A percentile compares a stretch with the other conserved stretches of the same genome.
Evolutionary conservation across 176 grass and related monocot genomes (phyloP).

Genomic region (Areca catechu): DNA sequence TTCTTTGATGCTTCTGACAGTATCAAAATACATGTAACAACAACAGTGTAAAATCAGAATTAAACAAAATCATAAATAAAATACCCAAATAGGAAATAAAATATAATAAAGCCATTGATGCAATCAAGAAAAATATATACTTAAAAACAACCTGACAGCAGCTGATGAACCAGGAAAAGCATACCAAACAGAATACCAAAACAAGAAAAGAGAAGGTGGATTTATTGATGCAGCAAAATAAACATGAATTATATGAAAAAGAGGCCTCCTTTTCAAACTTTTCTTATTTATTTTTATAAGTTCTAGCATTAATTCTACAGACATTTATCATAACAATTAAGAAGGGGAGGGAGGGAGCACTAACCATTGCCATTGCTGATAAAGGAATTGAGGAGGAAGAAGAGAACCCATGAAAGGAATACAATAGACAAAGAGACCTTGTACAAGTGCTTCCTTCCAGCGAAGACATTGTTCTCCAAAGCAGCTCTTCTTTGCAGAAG

Average conservation of each 20-base stretch:
- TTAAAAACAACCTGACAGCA: neutral
- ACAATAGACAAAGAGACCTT: slow-evolving; percentile 64
- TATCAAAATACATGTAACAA: neutral
- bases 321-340: no score
- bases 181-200: no score
- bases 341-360: neutral
- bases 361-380: slow-evolving; percentile 64
- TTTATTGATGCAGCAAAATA: no score
- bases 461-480: slow-evolving; percentile 33
- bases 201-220: no score
- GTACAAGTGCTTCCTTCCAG: slow-evolving; percentile 45
- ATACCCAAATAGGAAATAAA: neutral
- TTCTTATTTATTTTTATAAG: no score
- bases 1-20: no score
- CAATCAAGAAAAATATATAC: neutral
- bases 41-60: neutral
- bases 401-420: slow-evolving; percentile 50
- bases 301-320: no score
- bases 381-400: slow-evolving; percentile 64
- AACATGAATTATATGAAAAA: no score
- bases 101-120: neutral
- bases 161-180: no score
- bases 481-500: slow-evolving; percentile 55
- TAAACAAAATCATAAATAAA: neutral
- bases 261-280: no score